Evolutionary conservation across 108 stramenopile species (phyloP).

Genomic region (Cyclotella atomus): DNA sequence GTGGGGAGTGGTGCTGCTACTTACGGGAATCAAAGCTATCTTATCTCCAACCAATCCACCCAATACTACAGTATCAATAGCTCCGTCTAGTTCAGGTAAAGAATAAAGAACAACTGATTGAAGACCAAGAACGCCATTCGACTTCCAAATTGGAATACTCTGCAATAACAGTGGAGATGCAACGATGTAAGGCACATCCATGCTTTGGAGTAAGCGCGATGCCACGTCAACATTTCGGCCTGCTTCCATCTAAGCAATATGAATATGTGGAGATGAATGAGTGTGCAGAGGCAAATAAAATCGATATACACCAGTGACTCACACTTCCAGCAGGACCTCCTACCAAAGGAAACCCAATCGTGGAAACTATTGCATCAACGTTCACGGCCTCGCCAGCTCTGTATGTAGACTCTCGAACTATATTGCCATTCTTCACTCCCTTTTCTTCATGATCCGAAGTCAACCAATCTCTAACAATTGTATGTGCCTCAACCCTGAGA

Average conservation of each 20-base stretch:
- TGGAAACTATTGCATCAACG: constrained; percentile 84
- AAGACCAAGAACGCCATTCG: constrained; percentile 79
- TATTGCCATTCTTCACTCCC: constrained; percentile 36
- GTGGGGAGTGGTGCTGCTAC: no score
- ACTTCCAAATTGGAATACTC: constrained; percentile 75
- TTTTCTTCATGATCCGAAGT: constrained; percentile 67
- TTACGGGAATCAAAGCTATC: constrained; percentile 84
- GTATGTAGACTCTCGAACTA: constrained; percentile 52
- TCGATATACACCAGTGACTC: background rate
- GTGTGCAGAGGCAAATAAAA: background rate
- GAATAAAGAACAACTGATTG: constrained; percentile 82
- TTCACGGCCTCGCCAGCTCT: constrained; percentile 47
- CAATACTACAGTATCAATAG: constrained; percentile 86
- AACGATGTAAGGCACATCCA: constrained; percentile 86
- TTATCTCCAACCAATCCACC: constrained; percentile 87
- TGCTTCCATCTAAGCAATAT: constrained; percentile 62
- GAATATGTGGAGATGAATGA: background rate
- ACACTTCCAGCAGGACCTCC: constrained; percentile 84
- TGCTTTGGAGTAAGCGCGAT: constrained; percentile 56
- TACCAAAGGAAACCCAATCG: constrained; percentile 88
- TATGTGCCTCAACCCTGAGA: constrained; percentile 91
- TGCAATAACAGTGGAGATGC: constrained; percentile 81
- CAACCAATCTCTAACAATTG: constrained; percentile 86
- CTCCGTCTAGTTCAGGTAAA: constrained; percentile 87
- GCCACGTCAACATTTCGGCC: constrained; percentile 84